phyloP scores from a whole-genome alignment of 73 alveolate species.

The Paramecium sexaurelia region DNA sequence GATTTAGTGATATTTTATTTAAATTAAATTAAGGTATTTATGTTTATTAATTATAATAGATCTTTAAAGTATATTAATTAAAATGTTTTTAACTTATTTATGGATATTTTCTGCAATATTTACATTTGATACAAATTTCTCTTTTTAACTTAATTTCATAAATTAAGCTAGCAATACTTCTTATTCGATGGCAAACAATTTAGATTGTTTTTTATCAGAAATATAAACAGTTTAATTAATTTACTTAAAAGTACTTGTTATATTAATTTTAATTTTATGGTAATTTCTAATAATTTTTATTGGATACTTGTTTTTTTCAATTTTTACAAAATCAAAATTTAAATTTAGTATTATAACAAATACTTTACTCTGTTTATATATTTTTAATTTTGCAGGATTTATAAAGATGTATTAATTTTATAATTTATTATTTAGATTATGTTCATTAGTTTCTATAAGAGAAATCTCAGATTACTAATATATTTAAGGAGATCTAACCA shows the following conservation, averaged over 20 bases:
- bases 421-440: not conserved
- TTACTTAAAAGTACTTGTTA: not conserved
- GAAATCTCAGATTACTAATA: not conserved
- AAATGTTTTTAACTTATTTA: not conserved
- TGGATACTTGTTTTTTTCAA: not conserved
- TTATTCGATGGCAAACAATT: not conserved
- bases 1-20: not conserved
- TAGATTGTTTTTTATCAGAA: not conserved
- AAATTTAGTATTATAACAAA: not conserved
- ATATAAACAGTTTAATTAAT: not conserved
- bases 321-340: not conserved
- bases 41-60: not conserved
- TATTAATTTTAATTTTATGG: not conserved
- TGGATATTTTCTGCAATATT: not conserved
- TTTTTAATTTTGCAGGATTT: not conserved
- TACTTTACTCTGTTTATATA: not conserved
- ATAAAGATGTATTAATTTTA: not conserved
- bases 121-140: not conserved
- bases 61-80: not conserved
- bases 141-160: not conserved
- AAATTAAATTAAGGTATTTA: not conserved
- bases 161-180: not conserved
- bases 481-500: not conserved
- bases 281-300: not conserved
- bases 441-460: not conserved